These are phyloP conservation scores for Podaxis carcinomalis DNA, from an alignment of 768 basidiomycete species.

Conservation along the genomic window DNA sequence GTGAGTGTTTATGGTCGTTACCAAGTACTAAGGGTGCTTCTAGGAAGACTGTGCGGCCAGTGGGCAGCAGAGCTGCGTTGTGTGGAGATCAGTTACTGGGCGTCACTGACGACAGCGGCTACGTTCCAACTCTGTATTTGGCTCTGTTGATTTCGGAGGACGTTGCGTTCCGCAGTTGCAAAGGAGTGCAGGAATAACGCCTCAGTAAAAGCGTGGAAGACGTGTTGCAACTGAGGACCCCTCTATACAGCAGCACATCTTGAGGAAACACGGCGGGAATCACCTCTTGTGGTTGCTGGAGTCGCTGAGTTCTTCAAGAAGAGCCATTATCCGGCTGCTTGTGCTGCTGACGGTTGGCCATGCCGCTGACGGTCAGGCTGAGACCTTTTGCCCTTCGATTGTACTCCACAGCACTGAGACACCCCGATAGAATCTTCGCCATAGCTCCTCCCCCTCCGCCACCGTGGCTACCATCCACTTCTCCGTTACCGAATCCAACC, in stretches of 20 bases:
- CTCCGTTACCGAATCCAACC: not conserved
- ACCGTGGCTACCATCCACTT: not conserved
- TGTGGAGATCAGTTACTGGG: not conserved
- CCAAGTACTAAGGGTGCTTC: not conserved
- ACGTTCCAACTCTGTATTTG: constrained; percentile 2
- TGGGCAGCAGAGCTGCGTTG: not conserved
- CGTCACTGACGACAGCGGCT: not conserved
- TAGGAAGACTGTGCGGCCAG: not conserved
- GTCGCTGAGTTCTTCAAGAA: too few species aligned
- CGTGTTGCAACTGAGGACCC: too few species aligned
- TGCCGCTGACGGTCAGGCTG: too few species aligned
- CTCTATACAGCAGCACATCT: too few species aligned
- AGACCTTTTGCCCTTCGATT: too few species aligned
- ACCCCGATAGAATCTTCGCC: not conserved
- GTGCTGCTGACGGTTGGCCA: too few species aligned
- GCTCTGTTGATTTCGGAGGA: constrained; percentile 8
- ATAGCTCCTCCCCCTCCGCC: not conserved
- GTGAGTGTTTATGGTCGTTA: not conserved
- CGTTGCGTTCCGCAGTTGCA: not conserved
- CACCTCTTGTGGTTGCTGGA: too few species aligned
- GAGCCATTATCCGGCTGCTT: too few species aligned
- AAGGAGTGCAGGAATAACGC: too few species aligned
- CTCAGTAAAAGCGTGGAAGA: too few species aligned
- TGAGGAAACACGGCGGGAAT: too few species aligned
- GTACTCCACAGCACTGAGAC: not conserved